phyloP scores from a whole-genome alignment of 139 green algal species.

The Volvox reticuliferus region DNA sequence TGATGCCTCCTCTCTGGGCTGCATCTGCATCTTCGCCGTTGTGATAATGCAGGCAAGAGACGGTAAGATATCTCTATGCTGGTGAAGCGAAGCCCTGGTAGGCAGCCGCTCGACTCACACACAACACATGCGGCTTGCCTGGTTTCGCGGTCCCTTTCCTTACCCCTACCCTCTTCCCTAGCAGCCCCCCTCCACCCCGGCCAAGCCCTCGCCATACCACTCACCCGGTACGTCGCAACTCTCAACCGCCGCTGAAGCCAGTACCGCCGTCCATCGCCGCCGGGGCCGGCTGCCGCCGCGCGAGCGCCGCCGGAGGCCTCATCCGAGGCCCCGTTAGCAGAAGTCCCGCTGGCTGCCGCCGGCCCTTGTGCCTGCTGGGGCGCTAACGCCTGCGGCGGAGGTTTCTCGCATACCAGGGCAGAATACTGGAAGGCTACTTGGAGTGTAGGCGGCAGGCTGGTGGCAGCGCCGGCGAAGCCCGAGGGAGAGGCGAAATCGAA shows the following conservation, averaged over 20 bases:
- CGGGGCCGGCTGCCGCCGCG: background rate
- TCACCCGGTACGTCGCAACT: constrained; percentile 65
- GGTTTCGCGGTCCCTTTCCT: background rate
- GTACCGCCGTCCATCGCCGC: constrained; percentile 17
- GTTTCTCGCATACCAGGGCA: constrained; percentile 33
- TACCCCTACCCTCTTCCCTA: too few relatives aligned
- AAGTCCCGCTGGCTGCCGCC: background rate
- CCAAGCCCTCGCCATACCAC: background rate
- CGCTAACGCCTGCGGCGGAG: background rate
- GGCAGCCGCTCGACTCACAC: too few relatives aligned
- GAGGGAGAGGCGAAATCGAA: constrained; percentile 43
- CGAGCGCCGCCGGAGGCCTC: background rate
- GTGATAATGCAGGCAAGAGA: too few relatives aligned
- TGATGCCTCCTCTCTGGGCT: too few relatives aligned
- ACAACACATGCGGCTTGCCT: background rate
- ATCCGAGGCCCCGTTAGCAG: background rate
- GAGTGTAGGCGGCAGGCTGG: constrained; percentile 21
- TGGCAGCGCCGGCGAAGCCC: constrained; percentile 5
- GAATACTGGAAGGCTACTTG: constrained; percentile 88
- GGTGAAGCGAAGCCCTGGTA: too few relatives aligned
- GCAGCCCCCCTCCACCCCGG: background rate
- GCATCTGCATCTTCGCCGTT: too few relatives aligned
- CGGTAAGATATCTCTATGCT: too few relatives aligned
- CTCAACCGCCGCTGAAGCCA: constrained; percentile 74
- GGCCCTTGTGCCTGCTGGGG: background rate